Base-by-base conservation (phyloP, 169 alveolate species). In the Cryptosporidium meleagridis region DNA sequence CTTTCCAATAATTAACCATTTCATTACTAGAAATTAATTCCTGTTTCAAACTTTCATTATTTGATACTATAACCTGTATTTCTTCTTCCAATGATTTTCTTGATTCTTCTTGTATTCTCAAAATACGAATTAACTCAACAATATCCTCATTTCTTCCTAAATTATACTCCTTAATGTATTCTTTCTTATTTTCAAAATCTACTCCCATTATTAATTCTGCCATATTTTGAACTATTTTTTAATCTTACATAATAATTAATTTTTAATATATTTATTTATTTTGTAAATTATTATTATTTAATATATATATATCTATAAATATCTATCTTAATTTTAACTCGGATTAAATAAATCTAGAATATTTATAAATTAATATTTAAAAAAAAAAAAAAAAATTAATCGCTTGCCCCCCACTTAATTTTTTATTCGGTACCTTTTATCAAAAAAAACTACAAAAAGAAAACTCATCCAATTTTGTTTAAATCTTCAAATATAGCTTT, bases 11-110 rank as follows among this genome's bases (percentile, higher is more conserved):
- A 9, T 59, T 33, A 9, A 23, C 29, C 67, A 80, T 45, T 23
- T 80, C 89, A 29, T 23, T 80, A 61, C 80, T 80, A n/a, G 65
- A 39, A 37, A 33, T 80, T 41, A 80, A 37, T 44, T 80, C 75
- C 45, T 23, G 48, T 33, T 44, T 45, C 26, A 80, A 41, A n/a
- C 37, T 23, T 14, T 80, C 75, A 80, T 80, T 80, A 62, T 62
- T 37, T 12, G 65, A 41, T 0, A 80, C 35, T 29, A 80, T 61
- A 14, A 39, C 35, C 6, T 48, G 62, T 26, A 80, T 21, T 33
- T 80, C 89, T 35, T 80, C 89, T 39, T 80, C 75, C 44, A 80
- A 39, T 1, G 31, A 3, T 29, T 39, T 80, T 62, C 75, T 80
- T 1, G 75, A 80, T 6, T 14, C 37, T 14, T 80, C 89, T 5